phyloP scores from a whole-genome alignment of 2,329 filamentous ascomycete genomes.

The Fusarium equiseti region DNA sequence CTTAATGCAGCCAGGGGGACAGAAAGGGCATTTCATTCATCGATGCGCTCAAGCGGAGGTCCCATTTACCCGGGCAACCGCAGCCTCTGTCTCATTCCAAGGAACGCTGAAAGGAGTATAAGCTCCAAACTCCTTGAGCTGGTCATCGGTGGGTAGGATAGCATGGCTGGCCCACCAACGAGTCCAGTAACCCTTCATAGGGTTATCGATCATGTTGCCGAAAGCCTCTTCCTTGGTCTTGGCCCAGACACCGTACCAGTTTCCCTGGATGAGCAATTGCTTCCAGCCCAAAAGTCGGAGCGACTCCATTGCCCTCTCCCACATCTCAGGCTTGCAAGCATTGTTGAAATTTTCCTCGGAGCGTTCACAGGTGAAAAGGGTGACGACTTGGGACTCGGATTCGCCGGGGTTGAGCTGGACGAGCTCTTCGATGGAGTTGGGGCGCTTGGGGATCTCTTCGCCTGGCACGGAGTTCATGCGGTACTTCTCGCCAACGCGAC shows the following conservation, averaged over 20 bases:
- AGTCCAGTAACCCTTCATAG: neutral
- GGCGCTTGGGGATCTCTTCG: neutral
- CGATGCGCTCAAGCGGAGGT: neutral
- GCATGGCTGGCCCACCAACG: neutral
- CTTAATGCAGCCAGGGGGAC: neutral
- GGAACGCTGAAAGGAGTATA: neutral
- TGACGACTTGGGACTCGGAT: neutral
- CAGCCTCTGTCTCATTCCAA: neutral
- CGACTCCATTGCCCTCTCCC: neutral
- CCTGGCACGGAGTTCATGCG: neutral
- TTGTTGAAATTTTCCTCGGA: fast-evolving
- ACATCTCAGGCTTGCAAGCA: neutral
- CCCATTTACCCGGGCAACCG: neutral
- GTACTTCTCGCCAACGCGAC: neutral
- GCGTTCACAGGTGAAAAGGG: neutral
- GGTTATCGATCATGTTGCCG: neutral
- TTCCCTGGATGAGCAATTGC: neutral
- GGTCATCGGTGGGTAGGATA: neutral
- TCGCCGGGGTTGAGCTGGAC: neutral
- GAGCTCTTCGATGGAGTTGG: neutral
- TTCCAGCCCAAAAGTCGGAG: neutral
- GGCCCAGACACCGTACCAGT: conserved; percentile 8
- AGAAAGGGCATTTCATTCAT: neutral
- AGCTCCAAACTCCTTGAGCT: neutral
- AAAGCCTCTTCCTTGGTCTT: neutral